Conservation (phyloP, 352 stramenopile species). For the Nothophytophthora sp. region DNA sequence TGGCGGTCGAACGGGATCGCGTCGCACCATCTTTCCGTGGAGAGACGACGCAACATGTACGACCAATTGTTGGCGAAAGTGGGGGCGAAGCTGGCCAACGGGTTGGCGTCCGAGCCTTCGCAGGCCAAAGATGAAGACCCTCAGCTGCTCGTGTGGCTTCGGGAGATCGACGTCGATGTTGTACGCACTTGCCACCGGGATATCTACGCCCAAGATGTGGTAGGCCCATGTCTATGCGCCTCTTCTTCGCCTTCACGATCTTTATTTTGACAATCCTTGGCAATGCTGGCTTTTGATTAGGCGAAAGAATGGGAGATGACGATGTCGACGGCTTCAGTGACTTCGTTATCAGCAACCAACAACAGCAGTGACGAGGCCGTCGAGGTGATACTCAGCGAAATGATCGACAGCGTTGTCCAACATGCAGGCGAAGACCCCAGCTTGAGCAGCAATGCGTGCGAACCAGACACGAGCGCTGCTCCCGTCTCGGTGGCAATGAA, state of each 20-base stretch:
- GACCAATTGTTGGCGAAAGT: slow-evolving; percentile 68
- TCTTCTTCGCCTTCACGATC: too few species aligned
- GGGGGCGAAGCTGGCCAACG: slow-evolving; percentile 32
- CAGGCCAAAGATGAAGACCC: slow-evolving; percentile 41
- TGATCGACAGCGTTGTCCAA: slow-evolving; percentile 18
- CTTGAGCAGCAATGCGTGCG: neutral
- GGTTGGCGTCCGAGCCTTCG: slow-evolving; percentile 14
- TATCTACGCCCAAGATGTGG: slow-evolving; percentile 40
- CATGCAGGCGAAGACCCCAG: neutral
- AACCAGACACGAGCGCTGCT: slow-evolving; percentile 2
- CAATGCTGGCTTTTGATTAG: too few species aligned
- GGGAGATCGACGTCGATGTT: slow-evolving; percentile 85
- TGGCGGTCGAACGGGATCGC: slow-evolving; percentile 38
- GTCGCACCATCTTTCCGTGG: slow-evolving; percentile 47
- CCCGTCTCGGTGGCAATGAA: slow-evolving; percentile 6
- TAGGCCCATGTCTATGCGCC: too few species aligned
- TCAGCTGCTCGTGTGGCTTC: slow-evolving; percentile 68
- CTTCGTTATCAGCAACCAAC: neutral
- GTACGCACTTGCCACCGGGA: slow-evolving; percentile 68
- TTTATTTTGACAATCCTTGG: too few species aligned
- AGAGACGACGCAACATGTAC: slow-evolving; percentile 58
- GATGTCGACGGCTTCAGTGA: too few species aligned
- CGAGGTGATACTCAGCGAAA: slow-evolving; percentile 14
- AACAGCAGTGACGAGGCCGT: slow-evolving; percentile 16
- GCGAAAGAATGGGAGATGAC: too few species aligned